Percentiles rank a stretch among this genome's conserved stretches.
phyloP scores from a whole-genome alignment of 2,329 filamentous ascomycete species.

The Cladosporium sp. region DNA sequence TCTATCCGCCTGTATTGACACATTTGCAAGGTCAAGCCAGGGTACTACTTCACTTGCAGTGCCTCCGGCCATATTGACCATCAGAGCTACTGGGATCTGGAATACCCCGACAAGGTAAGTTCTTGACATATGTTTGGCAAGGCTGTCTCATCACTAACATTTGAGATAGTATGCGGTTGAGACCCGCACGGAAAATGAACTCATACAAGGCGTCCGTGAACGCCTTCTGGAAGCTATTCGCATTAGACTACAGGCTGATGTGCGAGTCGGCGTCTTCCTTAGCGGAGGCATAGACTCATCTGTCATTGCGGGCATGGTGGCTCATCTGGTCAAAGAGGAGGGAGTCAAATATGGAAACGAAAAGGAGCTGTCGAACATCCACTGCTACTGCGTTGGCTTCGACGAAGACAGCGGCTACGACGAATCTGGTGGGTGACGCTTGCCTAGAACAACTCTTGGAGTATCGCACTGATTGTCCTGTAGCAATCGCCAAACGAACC shows the following conservation, averaged over 20 bases:
- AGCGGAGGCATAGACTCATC: conserved; percentile 61
- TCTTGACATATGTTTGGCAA: background rate
- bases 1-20: background rate
- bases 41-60: conserved; percentile 46
- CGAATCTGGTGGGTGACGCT: conserved; percentile 10
- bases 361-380: background rate
- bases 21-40: conserved; percentile 43
- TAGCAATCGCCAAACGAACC: conserved; percentile 1
- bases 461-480: background rate
- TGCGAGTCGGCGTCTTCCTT: conserved; percentile 58
- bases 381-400: conserved; percentile 27
- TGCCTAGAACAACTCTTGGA: background rate
- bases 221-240: conserved; percentile 53
- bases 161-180: conserved; percentile 34
- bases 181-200: conserved; percentile 49
- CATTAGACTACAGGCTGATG: conserved; percentile 57
- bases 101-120: conserved; percentile 50
- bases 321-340: conserved; percentile 50
- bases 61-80: conserved; percentile 41
- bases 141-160: background rate
- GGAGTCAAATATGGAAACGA: conserved; percentile 31
- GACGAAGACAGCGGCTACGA: conserved; percentile 8
- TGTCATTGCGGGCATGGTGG: conserved; percentile 56
- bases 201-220: conserved; percentile 52
- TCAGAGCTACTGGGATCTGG: conserved; percentile 54